A percentile compares a stretch with the other conserved stretches of the same genome.
These are phyloP conservation scores for Solanum hybrid DNA, from an alignment of 305 asterid species.

Conservation along the genomic window DNA sequence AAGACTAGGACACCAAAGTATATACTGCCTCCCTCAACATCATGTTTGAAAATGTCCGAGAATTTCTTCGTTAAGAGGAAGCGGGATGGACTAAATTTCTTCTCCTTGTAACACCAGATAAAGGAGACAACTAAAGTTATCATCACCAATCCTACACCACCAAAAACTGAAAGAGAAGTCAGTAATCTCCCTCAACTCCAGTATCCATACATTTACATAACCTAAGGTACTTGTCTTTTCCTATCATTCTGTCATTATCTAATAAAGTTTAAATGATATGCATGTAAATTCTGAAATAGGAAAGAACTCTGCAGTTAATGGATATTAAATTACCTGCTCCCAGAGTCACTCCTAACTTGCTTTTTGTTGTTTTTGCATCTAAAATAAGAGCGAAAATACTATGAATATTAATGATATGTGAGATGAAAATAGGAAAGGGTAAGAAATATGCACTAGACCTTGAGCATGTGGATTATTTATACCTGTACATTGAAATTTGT, in stretches of 20 bases:
- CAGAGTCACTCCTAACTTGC: not conserved
- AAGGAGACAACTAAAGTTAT: not conserved
- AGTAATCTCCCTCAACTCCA: not conserved
- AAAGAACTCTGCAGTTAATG: not conserved
- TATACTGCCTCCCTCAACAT: too few relatives aligned
- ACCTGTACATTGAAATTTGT: not conserved
- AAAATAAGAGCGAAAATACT: not conserved
- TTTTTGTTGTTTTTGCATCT: not conserved
- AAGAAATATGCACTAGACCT: not conserved
- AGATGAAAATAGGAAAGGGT: slow-evolving; percentile 1
- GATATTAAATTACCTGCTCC: slow-evolving; percentile 8
- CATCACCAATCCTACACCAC: not conserved
- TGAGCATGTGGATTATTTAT: not conserved
- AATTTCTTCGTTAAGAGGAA: slow-evolving; percentile 9
- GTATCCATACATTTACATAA: not conserved
- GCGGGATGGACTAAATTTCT: not conserved
- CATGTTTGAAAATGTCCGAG: slow-evolving; percentile 11
- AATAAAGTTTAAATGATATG: not conserved
- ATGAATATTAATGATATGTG: not conserved
- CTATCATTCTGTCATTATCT: not conserved
- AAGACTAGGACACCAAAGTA: too few relatives aligned
- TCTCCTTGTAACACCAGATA: slow-evolving; percentile 9
- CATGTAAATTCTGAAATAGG: not conserved
- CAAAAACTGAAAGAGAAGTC: not conserved
- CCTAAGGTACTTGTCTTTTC: not conserved